A percentile compares a stretch with the other conserved stretches of the same genome.
These are phyloP conservation scores for Flaveria brownii DNA, from an alignment of 129 eudicot genomes.

Conservation along the genomic window DNA sequence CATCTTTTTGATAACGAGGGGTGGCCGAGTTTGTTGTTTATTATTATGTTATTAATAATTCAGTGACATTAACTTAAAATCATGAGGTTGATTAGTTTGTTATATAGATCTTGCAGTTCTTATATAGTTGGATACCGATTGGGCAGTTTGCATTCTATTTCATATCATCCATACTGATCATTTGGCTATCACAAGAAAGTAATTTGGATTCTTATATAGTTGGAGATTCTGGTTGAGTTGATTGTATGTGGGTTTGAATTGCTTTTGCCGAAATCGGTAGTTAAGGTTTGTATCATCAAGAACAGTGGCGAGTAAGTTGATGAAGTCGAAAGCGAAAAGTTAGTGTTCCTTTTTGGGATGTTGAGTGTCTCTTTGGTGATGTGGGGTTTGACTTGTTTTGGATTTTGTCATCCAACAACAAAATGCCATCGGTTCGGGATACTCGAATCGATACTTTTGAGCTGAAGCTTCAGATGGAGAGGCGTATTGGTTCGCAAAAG, in stretches of 20 bases:
- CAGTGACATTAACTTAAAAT: neutral
- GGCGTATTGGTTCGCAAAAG: conserved; percentile 53
- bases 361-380: conserved; percentile 7
- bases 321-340: neutral
- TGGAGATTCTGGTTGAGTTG: too few relatives aligned
- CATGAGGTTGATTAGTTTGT: too few relatives aligned
- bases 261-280: conserved; percentile 27
- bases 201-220: too few relatives aligned
- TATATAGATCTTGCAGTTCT: neutral
- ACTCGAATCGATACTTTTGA: conserved; percentile 61
- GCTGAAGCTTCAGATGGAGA: conserved; percentile 51
- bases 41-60: neutral
- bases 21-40: neutral
- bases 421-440: conserved; percentile 57
- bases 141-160: neutral
- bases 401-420: conserved; percentile 22
- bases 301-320: conserved; percentile 30
- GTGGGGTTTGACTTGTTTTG: neutral
- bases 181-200: neutral
- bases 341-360: neutral
- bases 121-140: too few relatives aligned
- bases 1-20: neutral
- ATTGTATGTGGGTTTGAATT: neutral
- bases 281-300: conserved; percentile 15
- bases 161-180: neutral